phyloP scores from a whole-genome alignment of 1,284 basidiomycete species.

The Schizopora paradoxa region DNA sequence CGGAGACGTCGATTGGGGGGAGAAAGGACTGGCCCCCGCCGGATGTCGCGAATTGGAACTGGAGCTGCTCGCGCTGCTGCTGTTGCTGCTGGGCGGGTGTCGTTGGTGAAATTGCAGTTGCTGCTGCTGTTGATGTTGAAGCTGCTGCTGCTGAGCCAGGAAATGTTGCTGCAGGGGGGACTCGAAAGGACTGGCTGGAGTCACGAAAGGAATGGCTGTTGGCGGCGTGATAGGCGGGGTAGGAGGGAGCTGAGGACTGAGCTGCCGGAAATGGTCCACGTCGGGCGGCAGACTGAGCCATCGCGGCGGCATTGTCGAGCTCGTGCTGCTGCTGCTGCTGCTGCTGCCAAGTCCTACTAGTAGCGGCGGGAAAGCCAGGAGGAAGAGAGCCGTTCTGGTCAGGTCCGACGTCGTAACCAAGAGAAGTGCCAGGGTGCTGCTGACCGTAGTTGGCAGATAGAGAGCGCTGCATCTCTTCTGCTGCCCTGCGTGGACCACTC shows the following conservation, averaged over 20 bases:
- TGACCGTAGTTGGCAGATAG: slow-evolving; percentile 28
- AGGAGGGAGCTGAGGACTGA: slow-evolving; percentile 17
- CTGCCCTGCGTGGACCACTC: slow-evolving; percentile 18
- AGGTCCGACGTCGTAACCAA: slow-evolving; percentile 55
- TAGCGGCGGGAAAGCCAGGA: slow-evolving; percentile 7
- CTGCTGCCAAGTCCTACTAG: slow-evolving; percentile 16
- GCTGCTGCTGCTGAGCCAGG: slow-evolving; percentile 25
- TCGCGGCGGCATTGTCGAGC: slow-evolving; percentile 18
- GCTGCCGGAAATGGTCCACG: slow-evolving; percentile 27
- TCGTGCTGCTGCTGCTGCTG: slow-evolving; percentile 20
- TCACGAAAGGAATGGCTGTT: slow-evolving; percentile 64
- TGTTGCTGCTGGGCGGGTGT: slow-evolving; percentile 36
- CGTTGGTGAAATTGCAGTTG: slow-evolving; percentile 31
- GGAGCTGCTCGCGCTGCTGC: slow-evolving; percentile 35
- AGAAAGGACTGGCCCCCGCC: slow-evolving; percentile 55
- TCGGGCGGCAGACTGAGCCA: slow-evolving; percentile 36
- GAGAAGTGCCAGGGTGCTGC: slow-evolving; percentile 59
- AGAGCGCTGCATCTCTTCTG: slow-evolving; percentile 40
- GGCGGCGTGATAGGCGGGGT: slow-evolving; percentile 23
- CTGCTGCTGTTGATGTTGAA: slow-evolving; percentile 17
- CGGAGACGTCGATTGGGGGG: slow-evolving; percentile 28
- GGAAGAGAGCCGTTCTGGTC: slow-evolving; percentile 38
- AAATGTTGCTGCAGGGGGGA: slow-evolving; percentile 28
- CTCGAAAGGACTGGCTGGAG: slow-evolving; percentile 65
- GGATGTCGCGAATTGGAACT: slow-evolving; percentile 24